phyloP scores from a whole-genome alignment of 108 stramenopile genomes.

The Fragilaria radians region DNA sequence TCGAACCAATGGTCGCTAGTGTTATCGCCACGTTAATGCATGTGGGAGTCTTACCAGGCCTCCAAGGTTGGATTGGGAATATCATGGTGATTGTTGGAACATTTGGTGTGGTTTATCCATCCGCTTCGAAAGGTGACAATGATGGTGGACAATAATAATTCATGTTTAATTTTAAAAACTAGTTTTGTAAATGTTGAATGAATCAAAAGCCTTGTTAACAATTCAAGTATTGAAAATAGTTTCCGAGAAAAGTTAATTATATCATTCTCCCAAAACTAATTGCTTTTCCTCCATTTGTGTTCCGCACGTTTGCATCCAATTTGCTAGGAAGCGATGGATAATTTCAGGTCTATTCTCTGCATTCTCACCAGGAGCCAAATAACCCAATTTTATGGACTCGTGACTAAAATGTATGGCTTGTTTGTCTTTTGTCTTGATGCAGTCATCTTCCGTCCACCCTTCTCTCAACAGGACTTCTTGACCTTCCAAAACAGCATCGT shows the following conservation, averaged over 20 bases:
- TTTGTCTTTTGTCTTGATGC: slow-evolving; percentile 5
- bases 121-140: background rate
- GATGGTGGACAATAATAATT: background rate
- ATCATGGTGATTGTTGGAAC: slow-evolving; percentile 31
- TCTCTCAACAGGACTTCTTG: slow-evolving; percentile 1
- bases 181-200: no score
- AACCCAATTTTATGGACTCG: slow-evolving; percentile 6
- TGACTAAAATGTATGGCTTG: slow-evolving; percentile 15
- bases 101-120: slow-evolving; percentile 25
- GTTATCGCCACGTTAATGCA: slow-evolving; percentile 20
- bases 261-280: background rate
- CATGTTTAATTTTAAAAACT: no score
- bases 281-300: background rate
- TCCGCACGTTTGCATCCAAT: slow-evolving; percentile 2
- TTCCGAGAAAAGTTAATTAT: no score
- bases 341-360: slow-evolving; percentile 3
- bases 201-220: no score
- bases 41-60: slow-evolving; percentile 31
- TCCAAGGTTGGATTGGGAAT: slow-evolving; percentile 37
- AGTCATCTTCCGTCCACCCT: background rate
- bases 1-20: slow-evolving; percentile 35
- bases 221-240: no score
- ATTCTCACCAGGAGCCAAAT: background rate
- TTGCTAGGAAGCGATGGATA: background rate
- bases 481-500: slow-evolving; percentile 18